Evolutionary conservation across 1,139 yeast species (phyloP), one percentile per base, ranked within the genome.

Genomic region (Lodderomyces margitis): DNA sequence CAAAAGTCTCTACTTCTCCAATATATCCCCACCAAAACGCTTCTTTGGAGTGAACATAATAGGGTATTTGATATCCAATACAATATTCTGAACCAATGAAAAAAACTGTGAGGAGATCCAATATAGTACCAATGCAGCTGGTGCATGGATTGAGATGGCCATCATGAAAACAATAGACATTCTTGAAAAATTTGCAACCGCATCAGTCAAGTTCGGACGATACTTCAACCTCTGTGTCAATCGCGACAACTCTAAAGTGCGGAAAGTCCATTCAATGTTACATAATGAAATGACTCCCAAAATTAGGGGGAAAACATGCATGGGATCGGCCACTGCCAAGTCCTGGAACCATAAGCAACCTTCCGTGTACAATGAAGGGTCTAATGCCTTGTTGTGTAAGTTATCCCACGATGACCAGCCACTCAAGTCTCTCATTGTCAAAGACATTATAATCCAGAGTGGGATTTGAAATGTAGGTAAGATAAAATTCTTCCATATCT

Each of bases 71-170:
- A 73, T 67, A 56, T 89, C 95, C 57, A 91, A 64, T n/a, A 84
- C 46, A 11, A 85, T 59, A 56, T 89, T 91, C 54, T 89, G 97
- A 0, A 78, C 49, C 47, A 87, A 66, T 1, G 96, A 89, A 56
- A 74, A 89, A 2, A 75, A 55, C 57, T 87, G 91, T 0, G 96
- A 88, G 37, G 91, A 80, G 24, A 87, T 71, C 98, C 98, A 91
- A 61, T 88, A 91, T 23, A 88, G 60, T 0, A 83, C 79, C 35
- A 91, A 67, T 0, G 95, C 89, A 17, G 82, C 69, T 0, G 97
- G 95, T 0, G 96, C 95, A 55, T 89, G 94, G 40, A 88, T 76
- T 0, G 95, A 75, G 10, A 88, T 72, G 5, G 91, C 91, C 85
- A 88, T 87, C 64, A 91, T 70, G 50, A 87, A 81, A 2, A 88